A percentile compares a stretch with the other conserved stretches of the same genome.
These are phyloP conservation scores for Grifola frondosa DNA, from an alignment of 1,284 basidiomycete species.

Conservation along the genomic window DNA sequence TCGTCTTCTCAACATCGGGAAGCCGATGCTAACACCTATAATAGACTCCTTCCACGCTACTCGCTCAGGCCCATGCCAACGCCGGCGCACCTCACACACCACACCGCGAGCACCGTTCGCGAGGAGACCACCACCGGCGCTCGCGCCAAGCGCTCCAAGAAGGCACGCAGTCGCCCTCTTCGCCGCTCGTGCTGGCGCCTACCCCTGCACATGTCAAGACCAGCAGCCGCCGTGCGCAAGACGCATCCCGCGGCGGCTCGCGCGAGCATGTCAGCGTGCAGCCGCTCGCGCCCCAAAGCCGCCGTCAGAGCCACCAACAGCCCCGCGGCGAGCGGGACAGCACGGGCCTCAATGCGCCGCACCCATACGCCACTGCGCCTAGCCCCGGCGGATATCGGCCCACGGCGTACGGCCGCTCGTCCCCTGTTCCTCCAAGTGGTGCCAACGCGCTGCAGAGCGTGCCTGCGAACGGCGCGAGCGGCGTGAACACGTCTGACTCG, in stretches of 20 bases:
- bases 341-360: constrained; percentile 49
- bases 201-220: constrained; percentile 61
- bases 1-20: constrained; percentile 1
- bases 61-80: constrained; percentile 53
- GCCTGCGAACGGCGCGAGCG: constrained; percentile 19
- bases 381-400: constrained; percentile 53
- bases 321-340: constrained; percentile 39
- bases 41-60: constrained; percentile 46
- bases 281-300: constrained; percentile 57
- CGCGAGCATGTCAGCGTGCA: constrained; percentile 59
- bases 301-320: constrained; percentile 63
- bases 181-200: constrained; percentile 61
- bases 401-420: constrained; percentile 54
- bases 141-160: constrained; percentile 59
- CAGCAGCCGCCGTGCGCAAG: constrained; percentile 46
- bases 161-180: constrained; percentile 42
- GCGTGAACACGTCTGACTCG: constrained; percentile 50
- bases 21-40: background rate
- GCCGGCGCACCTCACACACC: constrained; percentile 51
- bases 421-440: constrained; percentile 46
- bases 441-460: constrained; percentile 29
- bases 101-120: constrained; percentile 53
- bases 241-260: constrained; percentile 41
- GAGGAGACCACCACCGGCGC: constrained; percentile 51
- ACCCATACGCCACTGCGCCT: constrained; percentile 68